Evolutionary conservation across 352 stramenopile genomes (phyloP).

Genomic region (Phytophthora cryptogea): DNA sequence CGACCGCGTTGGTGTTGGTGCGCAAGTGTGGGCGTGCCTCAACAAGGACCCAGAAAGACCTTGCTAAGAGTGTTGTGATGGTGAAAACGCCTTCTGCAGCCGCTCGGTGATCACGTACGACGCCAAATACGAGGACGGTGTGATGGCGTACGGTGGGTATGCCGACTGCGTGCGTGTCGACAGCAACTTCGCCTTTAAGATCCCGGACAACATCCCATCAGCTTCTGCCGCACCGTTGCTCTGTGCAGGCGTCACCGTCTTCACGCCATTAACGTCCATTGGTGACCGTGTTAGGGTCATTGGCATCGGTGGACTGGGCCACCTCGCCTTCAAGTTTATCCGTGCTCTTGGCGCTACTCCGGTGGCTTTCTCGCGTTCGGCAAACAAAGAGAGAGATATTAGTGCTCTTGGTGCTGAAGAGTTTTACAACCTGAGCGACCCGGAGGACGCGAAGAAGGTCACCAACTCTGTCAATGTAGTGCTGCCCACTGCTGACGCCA

Average conservation of each 20-base stretch:
- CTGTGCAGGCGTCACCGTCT: constrained; percentile 17
- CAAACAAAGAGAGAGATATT: constrained; percentile 20
- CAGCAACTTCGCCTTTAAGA: constrained; percentile 24
- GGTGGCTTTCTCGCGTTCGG: constrained; percentile 35
- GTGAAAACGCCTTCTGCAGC: constrained; percentile 63
- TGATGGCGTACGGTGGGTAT: constrained; percentile 42
- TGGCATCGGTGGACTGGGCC: constrained; percentile 43
- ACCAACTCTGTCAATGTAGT: constrained; percentile 27
- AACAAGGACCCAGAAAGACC: constrained; percentile 48
- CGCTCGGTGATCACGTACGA: constrained; percentile 36
- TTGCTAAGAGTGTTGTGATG: constrained; percentile 61
- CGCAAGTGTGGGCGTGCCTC: constrained; percentile 47
- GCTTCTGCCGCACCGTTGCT: constrained; percentile 5
- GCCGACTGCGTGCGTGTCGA: constrained; percentile 30
- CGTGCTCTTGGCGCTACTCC: constrained; percentile 62
- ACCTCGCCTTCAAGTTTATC: constrained; percentile 59
- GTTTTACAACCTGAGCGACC: constrained; percentile 20
- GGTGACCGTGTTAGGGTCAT: constrained; percentile 26
- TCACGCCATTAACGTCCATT: constrained; percentile 16
- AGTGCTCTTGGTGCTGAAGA: constrained; percentile 12
- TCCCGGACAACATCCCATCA: constrained; percentile 6
- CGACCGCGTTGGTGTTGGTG: constrained; percentile 47
- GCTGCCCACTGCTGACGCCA: constrained; percentile 38
- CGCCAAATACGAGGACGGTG: constrained; percentile 36
- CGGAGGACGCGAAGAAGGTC: constrained; percentile 31